Conservation (phyloP, 2,329 filamentous ascomycete genomes). For the Diplodia mutila region DNA sequence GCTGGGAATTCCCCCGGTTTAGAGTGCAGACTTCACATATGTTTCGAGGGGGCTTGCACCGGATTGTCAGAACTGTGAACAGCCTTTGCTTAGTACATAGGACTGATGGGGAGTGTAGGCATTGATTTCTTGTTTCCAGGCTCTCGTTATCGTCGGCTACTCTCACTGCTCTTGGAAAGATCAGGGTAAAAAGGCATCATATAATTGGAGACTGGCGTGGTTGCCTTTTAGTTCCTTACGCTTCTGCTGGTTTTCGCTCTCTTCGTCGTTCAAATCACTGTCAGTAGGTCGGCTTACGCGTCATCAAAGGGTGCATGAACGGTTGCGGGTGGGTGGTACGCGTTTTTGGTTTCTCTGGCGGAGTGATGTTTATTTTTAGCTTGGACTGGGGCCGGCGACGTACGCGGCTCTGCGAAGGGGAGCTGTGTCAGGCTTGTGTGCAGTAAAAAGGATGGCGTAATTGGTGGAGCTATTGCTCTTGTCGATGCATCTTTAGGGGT, state of each 20-base stretch:
- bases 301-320: background rate
- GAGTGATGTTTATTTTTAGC: background rate
- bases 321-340: background rate
- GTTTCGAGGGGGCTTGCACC: background rate
- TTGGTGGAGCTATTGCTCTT: background rate
- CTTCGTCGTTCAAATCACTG: background rate
- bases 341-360: background rate
- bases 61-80: background rate
- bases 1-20: background rate
- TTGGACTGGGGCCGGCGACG: background rate
- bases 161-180: background rate
- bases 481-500: background rate
- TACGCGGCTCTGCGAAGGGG: constrained; percentile 6
- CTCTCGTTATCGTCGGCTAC: background rate
- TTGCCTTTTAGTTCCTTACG: background rate
- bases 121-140: background rate
- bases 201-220: background rate
- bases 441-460: background rate
- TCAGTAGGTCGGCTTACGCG: constrained; percentile 1
- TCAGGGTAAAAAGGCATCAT: background rate
- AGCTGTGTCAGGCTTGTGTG: background rate
- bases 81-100: constrained; percentile 9
- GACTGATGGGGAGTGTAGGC: background rate
- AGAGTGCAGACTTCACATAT: background rate
- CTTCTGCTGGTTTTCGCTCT: background rate